Conservation (phyloP, 768 basidiomycete species). For the Galerina sulciceps region DNA sequence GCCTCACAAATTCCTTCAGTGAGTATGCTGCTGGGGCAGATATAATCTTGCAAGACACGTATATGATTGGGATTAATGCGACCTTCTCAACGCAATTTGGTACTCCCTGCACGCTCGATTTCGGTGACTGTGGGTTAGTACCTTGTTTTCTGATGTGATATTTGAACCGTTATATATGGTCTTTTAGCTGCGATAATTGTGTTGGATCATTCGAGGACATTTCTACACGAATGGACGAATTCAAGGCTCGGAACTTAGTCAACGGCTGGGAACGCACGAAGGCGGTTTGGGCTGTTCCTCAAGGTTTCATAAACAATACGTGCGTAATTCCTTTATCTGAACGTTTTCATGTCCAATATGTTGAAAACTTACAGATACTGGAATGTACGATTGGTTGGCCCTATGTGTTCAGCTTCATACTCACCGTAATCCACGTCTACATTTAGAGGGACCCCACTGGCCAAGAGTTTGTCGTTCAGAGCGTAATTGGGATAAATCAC, state of each 20-base stretch:
- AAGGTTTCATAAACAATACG: constrained; percentile 70
- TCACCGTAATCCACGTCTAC: too few species aligned
- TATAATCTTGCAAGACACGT: constrained; percentile 72
- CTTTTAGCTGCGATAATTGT: constrained; percentile 58
- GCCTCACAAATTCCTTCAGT: constrained; percentile 18
- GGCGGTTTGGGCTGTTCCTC: constrained; percentile 80
- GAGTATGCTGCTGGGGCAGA: constrained; percentile 63
- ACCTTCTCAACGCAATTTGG: constrained; percentile 65
- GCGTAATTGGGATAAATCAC: constrained; percentile 70
- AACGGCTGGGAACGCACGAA: constrained; percentile 73
- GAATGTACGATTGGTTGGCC: constrained; percentile 34
- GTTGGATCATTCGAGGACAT: constrained; percentile 72
- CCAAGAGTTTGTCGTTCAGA: constrained; percentile 69
- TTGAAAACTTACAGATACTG: constrained; percentile 45
- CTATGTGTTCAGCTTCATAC: background rate
- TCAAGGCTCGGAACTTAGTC: constrained; percentile 57
- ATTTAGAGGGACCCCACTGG: constrained; percentile 61
- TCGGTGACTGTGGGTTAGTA: constrained; percentile 75
- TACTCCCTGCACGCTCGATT: constrained; percentile 65
- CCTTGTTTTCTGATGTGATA: background rate
- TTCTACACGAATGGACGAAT: constrained; percentile 67
- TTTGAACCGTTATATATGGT: background rate
- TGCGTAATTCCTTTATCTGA: constrained; percentile 30
- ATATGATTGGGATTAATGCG: constrained; percentile 63
- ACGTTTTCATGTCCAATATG: background rate